Conservation (phyloP, 2,329 filamentous ascomycete genomes). For the Aspergillus neotritici region DNA sequence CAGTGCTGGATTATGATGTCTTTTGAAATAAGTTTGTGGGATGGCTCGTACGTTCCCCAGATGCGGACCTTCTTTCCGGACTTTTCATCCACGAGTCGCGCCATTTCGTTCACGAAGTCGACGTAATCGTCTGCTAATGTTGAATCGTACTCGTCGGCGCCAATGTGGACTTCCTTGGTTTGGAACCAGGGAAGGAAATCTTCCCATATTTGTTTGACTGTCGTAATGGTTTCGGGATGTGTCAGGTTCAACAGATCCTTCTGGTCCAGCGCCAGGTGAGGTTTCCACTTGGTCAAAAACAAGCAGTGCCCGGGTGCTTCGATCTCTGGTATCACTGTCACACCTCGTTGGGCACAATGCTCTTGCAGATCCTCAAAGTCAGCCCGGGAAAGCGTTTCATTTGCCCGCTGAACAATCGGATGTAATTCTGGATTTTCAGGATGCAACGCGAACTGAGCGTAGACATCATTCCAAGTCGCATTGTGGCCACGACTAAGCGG, state of each 20-base stretch:
- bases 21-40: slow-evolving; percentile 34
- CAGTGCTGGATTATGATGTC: slow-evolving; percentile 52
- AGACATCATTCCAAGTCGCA: slow-evolving; percentile 46
- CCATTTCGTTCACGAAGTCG: slow-evolving; percentile 50
- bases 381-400: slow-evolving; percentile 51
- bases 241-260: slow-evolving; percentile 52
- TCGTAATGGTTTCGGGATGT: slow-evolving; percentile 50
- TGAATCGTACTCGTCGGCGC: slow-evolving; percentile 51
- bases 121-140: slow-evolving; percentile 47
- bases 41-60: slow-evolving; percentile 53
- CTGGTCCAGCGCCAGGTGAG: slow-evolving; percentile 48
- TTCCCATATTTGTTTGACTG: slow-evolving; percentile 51
- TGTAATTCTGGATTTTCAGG: slow-evolving; percentile 45
- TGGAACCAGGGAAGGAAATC: slow-evolving; percentile 54
- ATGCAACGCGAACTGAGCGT: slow-evolving; percentile 52
- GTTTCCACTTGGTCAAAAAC: slow-evolving; percentile 55
- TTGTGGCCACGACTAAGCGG: slow-evolving; percentile 46
- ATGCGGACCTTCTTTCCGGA: slow-evolving; percentile 47
- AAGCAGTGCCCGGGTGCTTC: slow-evolving; percentile 56
- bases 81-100: slow-evolving; percentile 39
- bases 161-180: slow-evolving; percentile 51
- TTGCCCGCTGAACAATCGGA: slow-evolving; percentile 47
- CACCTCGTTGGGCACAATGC: slow-evolving; percentile 49
- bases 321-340: slow-evolving; percentile 56
- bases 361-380: slow-evolving; percentile 51